Percentiles rank a stretch among this genome's conserved stretches.
phyloP scores from a whole-genome alignment of 345 rosid species.

The Salix udensis region DNA sequence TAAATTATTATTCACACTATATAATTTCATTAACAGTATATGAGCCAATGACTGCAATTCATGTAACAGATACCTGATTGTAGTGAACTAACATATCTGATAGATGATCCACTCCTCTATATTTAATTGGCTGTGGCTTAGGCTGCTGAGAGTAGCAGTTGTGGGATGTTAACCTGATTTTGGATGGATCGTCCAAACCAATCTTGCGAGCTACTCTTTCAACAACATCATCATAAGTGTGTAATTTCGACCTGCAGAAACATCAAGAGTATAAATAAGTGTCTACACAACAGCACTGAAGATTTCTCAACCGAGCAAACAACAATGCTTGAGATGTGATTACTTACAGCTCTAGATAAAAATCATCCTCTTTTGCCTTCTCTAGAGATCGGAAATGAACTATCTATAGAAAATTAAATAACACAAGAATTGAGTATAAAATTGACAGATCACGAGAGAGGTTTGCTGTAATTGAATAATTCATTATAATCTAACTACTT shows the following conservation, averaged over 20 bases:
- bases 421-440: background rate
- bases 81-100: conserved; percentile 89
- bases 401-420: conserved; percentile 43
- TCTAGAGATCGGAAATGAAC: conserved; percentile 87
- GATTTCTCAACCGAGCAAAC: background rate
- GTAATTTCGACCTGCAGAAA: conserved; percentile 68
- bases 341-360: conserved; percentile 87
- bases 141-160: conserved; percentile 99
- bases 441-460: background rate
- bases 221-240: conserved; percentile 91
- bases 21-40: background rate
- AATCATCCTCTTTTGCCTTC: conserved; percentile 85
- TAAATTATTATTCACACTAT: background rate
- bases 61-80: conserved; percentile 59
- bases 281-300: background rate
- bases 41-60: background rate
- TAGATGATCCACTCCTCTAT: conserved; percentile 80
- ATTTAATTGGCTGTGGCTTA: conserved; percentile 88
- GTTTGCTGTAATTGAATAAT: background rate
- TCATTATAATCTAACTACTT: background rate
- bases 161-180: conserved; percentile 91
- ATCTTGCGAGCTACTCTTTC: conserved; percentile 77
- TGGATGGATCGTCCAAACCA: conserved; percentile 84
- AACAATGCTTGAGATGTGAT: background rate
- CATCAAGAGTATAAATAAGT: conserved; percentile 10